These are phyloP conservation scores for Pseudozyma thailandica DNA, from an alignment of 1,284 basidiomycete genomes.

Conservation along the genomic window DNA sequence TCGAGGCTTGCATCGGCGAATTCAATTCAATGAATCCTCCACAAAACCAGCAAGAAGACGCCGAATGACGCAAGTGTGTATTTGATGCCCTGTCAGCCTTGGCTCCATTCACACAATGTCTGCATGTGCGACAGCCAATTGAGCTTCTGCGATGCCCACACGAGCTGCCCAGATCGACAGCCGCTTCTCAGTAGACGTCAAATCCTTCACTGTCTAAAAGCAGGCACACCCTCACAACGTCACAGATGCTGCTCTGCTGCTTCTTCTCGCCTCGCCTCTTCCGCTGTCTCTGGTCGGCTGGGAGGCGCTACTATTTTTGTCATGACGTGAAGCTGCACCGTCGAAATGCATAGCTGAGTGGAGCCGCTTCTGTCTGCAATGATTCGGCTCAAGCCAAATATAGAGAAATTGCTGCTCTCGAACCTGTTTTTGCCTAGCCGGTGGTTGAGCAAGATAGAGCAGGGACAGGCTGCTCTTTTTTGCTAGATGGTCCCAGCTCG, in stretches of 20 bases:
- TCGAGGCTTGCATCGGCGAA: neutral
- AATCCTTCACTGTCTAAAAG: neutral
- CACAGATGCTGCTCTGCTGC: neutral
- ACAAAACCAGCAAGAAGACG: conserved; percentile 10
- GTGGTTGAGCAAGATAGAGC: neutral
- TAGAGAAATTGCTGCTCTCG: conserved; percentile 12
- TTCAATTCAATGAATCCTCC: conserved; percentile 8
- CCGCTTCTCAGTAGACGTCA: neutral
- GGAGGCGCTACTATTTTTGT: conserved; percentile 24
- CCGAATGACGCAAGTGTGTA: conserved; percentile 45
- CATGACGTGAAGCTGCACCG: conserved; percentile 41
- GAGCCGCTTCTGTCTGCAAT: conserved; percentile 1
- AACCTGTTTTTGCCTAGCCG: too few relatives aligned
- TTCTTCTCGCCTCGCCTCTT: neutral
- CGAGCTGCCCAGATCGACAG: conserved; percentile 27
- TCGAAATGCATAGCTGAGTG: conserved; percentile 30
- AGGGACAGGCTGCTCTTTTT: neutral
- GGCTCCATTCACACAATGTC: too few relatives aligned
- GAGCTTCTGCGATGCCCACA: conserved; percentile 9
- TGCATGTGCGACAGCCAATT: too few relatives aligned
- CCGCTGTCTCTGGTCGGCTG: neutral
- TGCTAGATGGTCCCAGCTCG: conserved; percentile 1
- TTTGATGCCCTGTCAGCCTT: too few relatives aligned
- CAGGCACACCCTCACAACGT: conserved; percentile 8
- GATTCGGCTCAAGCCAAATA: conserved; percentile 6